Conservation (phyloP, 306 rosid genomes). For the Aeschynomene evenia region DNA sequence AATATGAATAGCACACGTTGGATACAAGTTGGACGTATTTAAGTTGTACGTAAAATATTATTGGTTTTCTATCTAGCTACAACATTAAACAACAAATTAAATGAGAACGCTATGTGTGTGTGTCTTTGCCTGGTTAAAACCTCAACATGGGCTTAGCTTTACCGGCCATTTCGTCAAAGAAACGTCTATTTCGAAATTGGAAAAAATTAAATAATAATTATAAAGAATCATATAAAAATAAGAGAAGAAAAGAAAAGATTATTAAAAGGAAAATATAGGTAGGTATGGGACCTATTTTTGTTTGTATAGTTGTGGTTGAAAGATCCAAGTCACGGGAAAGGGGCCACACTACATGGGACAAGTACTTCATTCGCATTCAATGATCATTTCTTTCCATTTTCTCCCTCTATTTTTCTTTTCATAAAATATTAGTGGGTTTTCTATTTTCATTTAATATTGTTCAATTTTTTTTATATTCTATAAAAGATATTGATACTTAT, state of each 20-base stretch:
- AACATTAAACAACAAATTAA: conserved; percentile 24
- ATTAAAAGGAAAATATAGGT: not conserved
- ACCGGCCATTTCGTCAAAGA: conserved; percentile 33
- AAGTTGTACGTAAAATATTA: too few species aligned
- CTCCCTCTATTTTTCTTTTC: not conserved
- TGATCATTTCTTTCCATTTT: not conserved
- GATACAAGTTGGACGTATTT: too few species aligned
- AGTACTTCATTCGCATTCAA: conserved; percentile 27
- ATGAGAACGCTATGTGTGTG: conserved; percentile 14
- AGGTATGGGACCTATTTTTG: not conserved
- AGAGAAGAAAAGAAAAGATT: not conserved
- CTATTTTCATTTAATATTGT: too few species aligned
- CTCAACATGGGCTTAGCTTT: conserved; percentile 49
- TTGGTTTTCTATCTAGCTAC: too few species aligned
- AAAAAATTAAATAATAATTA: not conserved
- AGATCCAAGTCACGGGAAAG: conserved; percentile 41
- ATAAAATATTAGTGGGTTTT: too few species aligned
- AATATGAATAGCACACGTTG: too few species aligned
- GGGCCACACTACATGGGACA: conserved; percentile 26
- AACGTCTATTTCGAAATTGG: conserved; percentile 25
- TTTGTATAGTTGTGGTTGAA: conserved; percentile 17
- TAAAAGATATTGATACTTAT: too few species aligned
- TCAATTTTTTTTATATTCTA: too few species aligned
- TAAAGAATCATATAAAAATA: not conserved
- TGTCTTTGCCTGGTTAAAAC: conserved; percentile 18